These are phyloP conservation scores for Aurantiochytrium sp. DNA, from an alignment of 108 stramenopile species.

Conservation along the genomic window DNA sequence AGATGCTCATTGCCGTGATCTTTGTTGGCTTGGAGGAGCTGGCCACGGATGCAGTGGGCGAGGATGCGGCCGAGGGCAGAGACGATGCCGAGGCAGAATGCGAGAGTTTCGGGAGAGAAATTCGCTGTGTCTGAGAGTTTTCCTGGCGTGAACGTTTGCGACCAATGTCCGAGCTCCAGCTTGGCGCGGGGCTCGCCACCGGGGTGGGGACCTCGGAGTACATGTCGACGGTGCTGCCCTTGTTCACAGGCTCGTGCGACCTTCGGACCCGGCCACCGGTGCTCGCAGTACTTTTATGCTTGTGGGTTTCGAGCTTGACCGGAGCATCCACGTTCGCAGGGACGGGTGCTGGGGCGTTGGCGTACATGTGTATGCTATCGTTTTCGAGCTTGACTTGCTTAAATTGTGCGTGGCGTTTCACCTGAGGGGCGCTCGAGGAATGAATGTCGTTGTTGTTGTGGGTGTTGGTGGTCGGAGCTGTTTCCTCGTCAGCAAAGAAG, in stretches of 20 bases:
- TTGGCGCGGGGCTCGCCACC: not conserved
- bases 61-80: not conserved
- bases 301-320: too few species aligned
- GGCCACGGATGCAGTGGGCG: not conserved
- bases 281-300: too few species aligned
- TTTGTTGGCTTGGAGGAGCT: not conserved
- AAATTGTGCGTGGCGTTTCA: not conserved
- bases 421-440: not conserved
- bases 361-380: not conserved
- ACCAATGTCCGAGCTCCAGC: not conserved
- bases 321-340: too few species aligned
- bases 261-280: not conserved
- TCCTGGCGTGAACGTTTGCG: not conserved
- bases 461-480: not conserved
- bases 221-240: not conserved
- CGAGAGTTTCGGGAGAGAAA: too few species aligned
- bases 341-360: not conserved
- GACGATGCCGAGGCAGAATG: too few species aligned
- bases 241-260: not conserved
- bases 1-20: constrained; percentile 1
- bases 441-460: not conserved
- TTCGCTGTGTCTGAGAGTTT: too few species aligned
- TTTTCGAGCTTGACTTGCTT: too few species aligned
- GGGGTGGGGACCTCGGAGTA: not conserved
- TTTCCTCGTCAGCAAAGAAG: not conserved